Base-by-base conservation (phyloP, 1,284 basidiomycete species). In the Moniliophthora roreri region DNA sequence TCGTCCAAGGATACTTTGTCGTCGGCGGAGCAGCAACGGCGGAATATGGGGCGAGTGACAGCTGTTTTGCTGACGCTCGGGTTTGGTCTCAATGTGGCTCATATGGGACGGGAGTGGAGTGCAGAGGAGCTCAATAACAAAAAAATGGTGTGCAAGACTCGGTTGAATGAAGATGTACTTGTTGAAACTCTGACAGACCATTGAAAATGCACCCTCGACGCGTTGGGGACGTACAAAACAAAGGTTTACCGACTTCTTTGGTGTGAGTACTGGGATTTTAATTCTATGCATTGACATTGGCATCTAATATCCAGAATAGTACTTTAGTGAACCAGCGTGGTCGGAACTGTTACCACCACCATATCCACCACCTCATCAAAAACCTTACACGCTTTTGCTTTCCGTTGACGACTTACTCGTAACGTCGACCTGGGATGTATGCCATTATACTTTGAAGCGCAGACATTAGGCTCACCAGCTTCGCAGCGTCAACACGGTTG, bases 351-450 rank as follows among this genome's bases (percentile, higher is more conserved):
- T 99, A 3, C 97, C 97, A 0, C 89, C 93, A 52, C 90, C 90
- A 4, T 78, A 92, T 45, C 92, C 95, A 3, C 77, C 87, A 42
- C 90, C 91, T 3, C 86, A 93, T 62, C 87, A 91, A 69, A 89
- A 95, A 51, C 94, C 93, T 1, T 97, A 93, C 73, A 98, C 95
- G 0, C 81, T 99, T 35, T 78, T 98, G 3, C 72, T 99, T 44
- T 95, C 95, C 41, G 74, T 99, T 21, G 96, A 99, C 61, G 95
- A 97, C 65, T 78, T 99, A 20, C 80, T 99, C 16, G 83, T 98
- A 18, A 90, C 91, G 26, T 95, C 91, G 13, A 88, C 86, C 2
- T 99, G 96, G 96, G 93, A 95, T 78, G 93, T 95, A 63, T 66
- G 93, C 82, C 10, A 52, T 34, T 42, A 13, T 42, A 44, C 56